phyloP scores from a whole-genome alignment of 2,329 filamentous ascomycete genomes.

The Xylariaceae sp. region DNA sequence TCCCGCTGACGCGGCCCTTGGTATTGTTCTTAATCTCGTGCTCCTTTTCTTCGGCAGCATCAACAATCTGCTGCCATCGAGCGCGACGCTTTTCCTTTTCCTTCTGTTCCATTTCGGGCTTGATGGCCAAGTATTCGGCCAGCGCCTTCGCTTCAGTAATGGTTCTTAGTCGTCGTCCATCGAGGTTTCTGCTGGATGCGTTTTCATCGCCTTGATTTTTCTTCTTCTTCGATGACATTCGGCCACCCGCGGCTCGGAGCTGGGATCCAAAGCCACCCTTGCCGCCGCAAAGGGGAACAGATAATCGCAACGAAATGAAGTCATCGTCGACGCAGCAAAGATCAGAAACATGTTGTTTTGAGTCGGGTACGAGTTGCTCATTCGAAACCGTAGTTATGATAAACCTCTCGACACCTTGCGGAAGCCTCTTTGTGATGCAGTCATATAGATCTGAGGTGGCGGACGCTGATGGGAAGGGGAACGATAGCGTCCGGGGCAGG shows the following conservation, averaged over 20 bases:
- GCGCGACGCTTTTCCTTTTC: slow-evolving; percentile 82
- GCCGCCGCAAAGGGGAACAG: slow-evolving; percentile 75
- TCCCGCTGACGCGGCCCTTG: slow-evolving; percentile 69
- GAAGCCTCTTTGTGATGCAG: slow-evolving; percentile 56
- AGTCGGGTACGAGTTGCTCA: slow-evolving; percentile 56
- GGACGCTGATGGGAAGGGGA: slow-evolving; percentile 63
- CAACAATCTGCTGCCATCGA: slow-evolving; percentile 84
- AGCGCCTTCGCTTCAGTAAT: slow-evolving; percentile 93
- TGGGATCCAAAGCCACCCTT: slow-evolving; percentile 98
- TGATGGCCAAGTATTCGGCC: slow-evolving; percentile 89
- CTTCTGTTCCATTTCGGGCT: slow-evolving; percentile 93
- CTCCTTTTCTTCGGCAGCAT: slow-evolving; percentile 74
- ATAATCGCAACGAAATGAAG: slow-evolving; percentile 77
- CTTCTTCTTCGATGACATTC: slow-evolving; percentile 95
- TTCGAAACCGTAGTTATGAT: slow-evolving; percentile 80
- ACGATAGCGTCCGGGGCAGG: slow-evolving; percentile 72
- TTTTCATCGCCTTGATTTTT: slow-evolving; percentile 76
- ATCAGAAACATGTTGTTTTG: slow-evolving; percentile 50
- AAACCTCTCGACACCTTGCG: slow-evolving; percentile 52
- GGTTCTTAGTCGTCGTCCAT: slow-evolving; percentile 82
- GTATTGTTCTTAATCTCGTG: slow-evolving; percentile 74
- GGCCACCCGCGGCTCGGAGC: slow-evolving; percentile 89
- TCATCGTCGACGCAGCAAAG: slow-evolving; percentile 56
- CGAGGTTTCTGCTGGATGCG: slow-evolving; percentile 86
- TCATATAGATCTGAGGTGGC: slow-evolving; percentile 62